Percentiles rank a stretch among this genome's conserved stretches.
phyloP scores from a whole-genome alignment of 129 eudicot genomes.

The Flaveria ramosissima region DNA sequence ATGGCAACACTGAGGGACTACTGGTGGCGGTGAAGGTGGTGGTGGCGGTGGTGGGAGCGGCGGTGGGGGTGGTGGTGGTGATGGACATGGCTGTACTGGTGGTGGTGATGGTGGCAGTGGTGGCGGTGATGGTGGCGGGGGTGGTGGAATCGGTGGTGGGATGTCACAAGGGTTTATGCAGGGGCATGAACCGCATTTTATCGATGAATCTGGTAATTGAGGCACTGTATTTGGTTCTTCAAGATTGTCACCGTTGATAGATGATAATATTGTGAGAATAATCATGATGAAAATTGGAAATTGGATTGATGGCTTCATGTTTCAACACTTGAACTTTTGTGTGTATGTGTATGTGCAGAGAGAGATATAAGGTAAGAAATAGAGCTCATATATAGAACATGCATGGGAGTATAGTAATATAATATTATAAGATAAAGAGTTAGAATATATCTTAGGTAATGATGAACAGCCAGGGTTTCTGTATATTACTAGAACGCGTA shows the following conservation, averaged over 20 bases:
- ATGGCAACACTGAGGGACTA: conserved; percentile 32
- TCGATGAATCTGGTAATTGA: conserved; percentile 39
- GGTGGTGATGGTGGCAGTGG: conserved; percentile 22
- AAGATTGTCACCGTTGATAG: conserved; percentile 29
- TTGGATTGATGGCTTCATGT: conserved; percentile 34
- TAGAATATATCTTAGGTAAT: not conserved
- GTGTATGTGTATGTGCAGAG: not conserved
- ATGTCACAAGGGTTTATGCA: conserved; percentile 57
- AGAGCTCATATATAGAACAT: conserved; percentile 11
- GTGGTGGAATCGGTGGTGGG: conserved; percentile 40
- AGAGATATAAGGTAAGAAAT: conserved; percentile 27
- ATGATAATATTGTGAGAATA: conserved; percentile 2
- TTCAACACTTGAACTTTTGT: not conserved
- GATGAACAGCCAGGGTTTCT: too few species aligned
- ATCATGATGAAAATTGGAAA: conserved; percentile 17
- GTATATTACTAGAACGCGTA: too few species aligned
- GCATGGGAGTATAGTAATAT: not conserved
- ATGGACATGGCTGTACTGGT: conserved; percentile 3
- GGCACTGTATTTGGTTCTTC: conserved; percentile 26
- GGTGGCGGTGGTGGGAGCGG: conserved; percentile 16
- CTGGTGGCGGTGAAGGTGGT: conserved; percentile 47
- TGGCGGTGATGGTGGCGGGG: conserved; percentile 40
- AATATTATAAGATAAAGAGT: not conserved
- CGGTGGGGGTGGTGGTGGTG: conserved; percentile 22
- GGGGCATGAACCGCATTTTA: conserved; percentile 73